These are phyloP conservation scores for Ceratocystis huliohia DNA, from an alignment of 2,329 filamentous ascomycete species.

Conservation along the genomic window DNA sequence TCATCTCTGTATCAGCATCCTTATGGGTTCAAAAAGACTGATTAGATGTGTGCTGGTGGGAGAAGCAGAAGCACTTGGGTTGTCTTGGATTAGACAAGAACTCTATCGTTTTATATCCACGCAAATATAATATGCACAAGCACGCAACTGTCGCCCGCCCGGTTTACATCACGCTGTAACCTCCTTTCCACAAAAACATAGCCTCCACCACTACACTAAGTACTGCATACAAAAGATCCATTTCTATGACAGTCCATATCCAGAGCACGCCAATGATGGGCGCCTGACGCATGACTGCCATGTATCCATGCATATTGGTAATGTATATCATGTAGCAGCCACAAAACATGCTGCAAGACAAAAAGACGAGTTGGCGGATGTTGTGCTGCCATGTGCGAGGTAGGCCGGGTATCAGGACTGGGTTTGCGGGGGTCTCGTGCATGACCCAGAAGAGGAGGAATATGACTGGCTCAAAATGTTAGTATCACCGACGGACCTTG, in stretches of 20 bases:
- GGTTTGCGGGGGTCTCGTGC: conserved; percentile 40
- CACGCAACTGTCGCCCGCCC: neutral
- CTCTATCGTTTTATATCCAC: neutral
- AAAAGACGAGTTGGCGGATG: conserved; percentile 51
- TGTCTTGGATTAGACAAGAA: neutral
- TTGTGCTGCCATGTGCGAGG: conserved; percentile 33
- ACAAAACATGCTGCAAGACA: conserved; percentile 43
- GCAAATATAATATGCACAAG: neutral
- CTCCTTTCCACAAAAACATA: conserved; percentile 37
- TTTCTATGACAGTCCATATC: conserved; percentile 86
- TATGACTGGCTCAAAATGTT: conserved; percentile 34
- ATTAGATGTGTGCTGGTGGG: neutral
- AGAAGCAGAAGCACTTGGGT: neutral
- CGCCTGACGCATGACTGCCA: conserved; percentile 80
- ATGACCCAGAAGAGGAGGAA: conserved; percentile 43
- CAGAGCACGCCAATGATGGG: conserved; percentile 83
- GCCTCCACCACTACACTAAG: conserved; percentile 37
- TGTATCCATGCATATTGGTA: conserved; percentile 67
- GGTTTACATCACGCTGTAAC: conserved; percentile 35
- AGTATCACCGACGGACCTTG: neutral
- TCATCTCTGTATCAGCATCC: neutral
- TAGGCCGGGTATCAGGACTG: conserved; percentile 38
- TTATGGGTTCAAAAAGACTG: neutral
- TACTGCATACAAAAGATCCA: conserved; percentile 56
- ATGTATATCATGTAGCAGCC: conserved; percentile 74